These are phyloP conservation scores for Pleurotus cornucopiae DNA, from an alignment of 768 basidiomycete species.

Conservation along the genomic window DNA sequence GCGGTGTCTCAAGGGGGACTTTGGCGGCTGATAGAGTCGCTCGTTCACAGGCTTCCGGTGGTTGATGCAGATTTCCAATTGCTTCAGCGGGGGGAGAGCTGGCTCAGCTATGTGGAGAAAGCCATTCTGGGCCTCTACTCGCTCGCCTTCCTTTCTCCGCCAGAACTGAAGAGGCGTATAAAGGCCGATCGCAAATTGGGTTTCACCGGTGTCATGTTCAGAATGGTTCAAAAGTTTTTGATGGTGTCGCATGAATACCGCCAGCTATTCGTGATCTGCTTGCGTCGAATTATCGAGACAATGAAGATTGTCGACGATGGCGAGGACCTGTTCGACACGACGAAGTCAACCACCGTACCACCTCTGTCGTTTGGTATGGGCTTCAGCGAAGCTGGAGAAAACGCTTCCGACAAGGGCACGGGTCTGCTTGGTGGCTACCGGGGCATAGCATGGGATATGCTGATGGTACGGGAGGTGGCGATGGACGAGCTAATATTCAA, in stretches of 20 bases:
- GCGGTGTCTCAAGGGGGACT: slow-evolving; percentile 56
- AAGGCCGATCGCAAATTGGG: slow-evolving; percentile 64
- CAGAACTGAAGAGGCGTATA: slow-evolving; percentile 65
- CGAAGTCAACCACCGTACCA: slow-evolving; percentile 52
- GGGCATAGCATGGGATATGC: slow-evolving; percentile 65
- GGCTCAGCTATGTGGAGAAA: slow-evolving; percentile 80
- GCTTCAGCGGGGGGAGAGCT: slow-evolving; percentile 50
- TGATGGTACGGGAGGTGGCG: slow-evolving; percentile 63
- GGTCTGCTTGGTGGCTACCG: slow-evolving; percentile 72
- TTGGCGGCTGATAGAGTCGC: slow-evolving; percentile 58
- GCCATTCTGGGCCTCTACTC: slow-evolving; percentile 80
- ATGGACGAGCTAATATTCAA: slow-evolving; percentile 66
- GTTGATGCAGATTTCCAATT: slow-evolving; percentile 70
- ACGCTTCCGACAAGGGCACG: slow-evolving; percentile 62
- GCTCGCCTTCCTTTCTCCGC: slow-evolving; percentile 78
- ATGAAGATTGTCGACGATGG: slow-evolving; percentile 77
- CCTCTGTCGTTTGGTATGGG: slow-evolving; percentile 83
- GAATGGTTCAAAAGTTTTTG: slow-evolving; percentile 66
- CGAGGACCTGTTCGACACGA: slow-evolving; percentile 68
- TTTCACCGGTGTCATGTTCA: slow-evolving; percentile 65
- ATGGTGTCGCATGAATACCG: slow-evolving; percentile 47
- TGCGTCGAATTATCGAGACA: slow-evolving; percentile 69
- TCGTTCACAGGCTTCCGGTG: slow-evolving; percentile 84
- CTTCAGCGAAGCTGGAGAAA: slow-evolving; percentile 70
- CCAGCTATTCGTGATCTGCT: slow-evolving; percentile 45